Percentiles rank a stretch among this genome's conserved stretches.
phyloP scores from a whole-genome alignment of 257 asterid species.

The Lavandula angustifolia region DNA sequence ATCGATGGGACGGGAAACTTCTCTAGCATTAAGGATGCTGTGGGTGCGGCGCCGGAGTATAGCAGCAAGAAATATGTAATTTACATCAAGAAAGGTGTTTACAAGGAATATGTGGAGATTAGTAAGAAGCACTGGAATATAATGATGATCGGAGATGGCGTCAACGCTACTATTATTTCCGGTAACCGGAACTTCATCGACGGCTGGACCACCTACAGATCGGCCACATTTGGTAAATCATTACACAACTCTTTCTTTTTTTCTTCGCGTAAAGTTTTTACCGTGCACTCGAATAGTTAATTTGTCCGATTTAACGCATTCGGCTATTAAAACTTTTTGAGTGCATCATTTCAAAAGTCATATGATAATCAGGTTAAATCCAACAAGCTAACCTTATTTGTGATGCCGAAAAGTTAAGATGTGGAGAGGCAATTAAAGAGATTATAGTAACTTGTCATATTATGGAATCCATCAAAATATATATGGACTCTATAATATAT shows the following conservation, averaged over 20 bases:
- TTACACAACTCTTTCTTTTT: neutral
- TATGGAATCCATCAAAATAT: no score
- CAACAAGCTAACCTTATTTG: no score
- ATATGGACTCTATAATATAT: no score
- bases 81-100: conserved; percentile 58
- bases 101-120: conserved; percentile 59
- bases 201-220: conserved; percentile 53
- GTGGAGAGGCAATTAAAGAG: no score
- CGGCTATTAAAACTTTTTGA: no score
- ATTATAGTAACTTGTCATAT: no score
- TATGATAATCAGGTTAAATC: no score
- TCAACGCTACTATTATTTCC: conserved; percentile 49
- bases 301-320: no score
- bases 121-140: conserved; percentile 59
- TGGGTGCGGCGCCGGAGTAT: conserved; percentile 44
- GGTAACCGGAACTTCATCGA: conserved; percentile 48
- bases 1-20: conserved; percentile 53
- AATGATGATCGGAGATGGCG: conserved; percentile 69
- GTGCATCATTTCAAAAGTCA: no score
- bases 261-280: no score
- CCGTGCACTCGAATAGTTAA: no score
- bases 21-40: conserved; percentile 47
- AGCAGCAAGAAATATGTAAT: conserved; percentile 44
- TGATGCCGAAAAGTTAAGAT: no score
- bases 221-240: conserved; percentile 60